Conservation (phyloP, 2,329 filamentous ascomycete genomes). For the Sporothrix brasiliensis region DNA sequence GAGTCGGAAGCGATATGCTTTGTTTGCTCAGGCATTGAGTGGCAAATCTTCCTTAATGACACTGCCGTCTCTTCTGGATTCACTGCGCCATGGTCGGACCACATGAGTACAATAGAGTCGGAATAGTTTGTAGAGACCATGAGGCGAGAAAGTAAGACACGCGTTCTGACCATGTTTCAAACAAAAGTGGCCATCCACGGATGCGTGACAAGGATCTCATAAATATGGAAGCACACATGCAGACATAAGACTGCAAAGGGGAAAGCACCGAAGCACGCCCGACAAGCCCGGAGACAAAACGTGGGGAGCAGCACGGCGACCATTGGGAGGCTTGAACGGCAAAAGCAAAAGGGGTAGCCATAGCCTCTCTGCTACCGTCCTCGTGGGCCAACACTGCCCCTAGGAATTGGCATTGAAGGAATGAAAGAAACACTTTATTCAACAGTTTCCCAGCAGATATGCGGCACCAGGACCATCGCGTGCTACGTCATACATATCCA, state of each 20-base stretch:
- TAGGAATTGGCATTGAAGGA: not conserved
- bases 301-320: not conserved
- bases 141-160: no score
- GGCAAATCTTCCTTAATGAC: not conserved
- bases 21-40: not conserved
- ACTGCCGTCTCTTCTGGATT: not conserved
- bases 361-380: not conserved
- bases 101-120: not conserved
- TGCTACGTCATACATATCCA: no score
- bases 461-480: constrained; percentile 43
- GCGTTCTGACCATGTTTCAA: not conserved
- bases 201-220: not conserved
- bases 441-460: constrained; percentile 67
- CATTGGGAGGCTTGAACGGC: not conserved
- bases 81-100: constrained; percentile 9
- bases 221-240: not conserved
- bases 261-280: not conserved
- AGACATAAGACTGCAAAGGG: not conserved
- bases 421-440: not conserved
- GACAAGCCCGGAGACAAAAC: not conserved
- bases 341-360: no score
- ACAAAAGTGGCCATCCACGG: not conserved
- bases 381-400: not conserved
- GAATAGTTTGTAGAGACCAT: no score
- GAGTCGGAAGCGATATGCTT: not conserved